Conservation (phyloP, 345 rosid genomes). For the Lenwebbia sp. region DNA sequence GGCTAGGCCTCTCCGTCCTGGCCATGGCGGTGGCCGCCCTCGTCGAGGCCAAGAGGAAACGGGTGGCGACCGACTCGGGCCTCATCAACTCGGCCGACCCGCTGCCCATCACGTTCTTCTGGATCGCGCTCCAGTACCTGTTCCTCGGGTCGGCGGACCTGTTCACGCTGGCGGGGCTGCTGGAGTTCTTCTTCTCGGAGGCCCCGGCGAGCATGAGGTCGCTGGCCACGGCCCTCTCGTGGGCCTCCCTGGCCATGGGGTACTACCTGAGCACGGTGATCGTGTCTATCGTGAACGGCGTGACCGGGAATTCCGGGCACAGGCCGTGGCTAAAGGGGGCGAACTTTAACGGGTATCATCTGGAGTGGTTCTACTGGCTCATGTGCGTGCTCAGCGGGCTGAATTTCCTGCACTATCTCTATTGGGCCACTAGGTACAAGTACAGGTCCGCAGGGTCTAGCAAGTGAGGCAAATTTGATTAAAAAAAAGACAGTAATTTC, state of each 20-base stretch:
- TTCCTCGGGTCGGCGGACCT: constrained; percentile 18
- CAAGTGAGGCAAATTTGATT: not conserved
- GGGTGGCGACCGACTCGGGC: not conserved
- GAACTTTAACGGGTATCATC: constrained; percentile 14
- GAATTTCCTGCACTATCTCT: constrained; percentile 11
- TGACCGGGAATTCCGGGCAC: constrained; percentile 5
- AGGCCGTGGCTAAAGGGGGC: constrained; percentile 17
- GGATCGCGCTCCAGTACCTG: constrained; percentile 18
- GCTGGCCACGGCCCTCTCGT: constrained; percentile 14
- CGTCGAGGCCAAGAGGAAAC: constrained; percentile 11
- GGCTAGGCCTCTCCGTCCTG: constrained; percentile 8
- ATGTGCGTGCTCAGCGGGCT: constrained; percentile 20
- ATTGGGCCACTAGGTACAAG: constrained; percentile 15
- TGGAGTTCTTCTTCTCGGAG: constrained; percentile 24
- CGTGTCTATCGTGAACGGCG: constrained; percentile 14
- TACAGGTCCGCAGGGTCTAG: constrained; percentile 1
- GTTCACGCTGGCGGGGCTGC: constrained; percentile 15
- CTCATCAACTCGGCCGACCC: not conserved
- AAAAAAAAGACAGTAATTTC: no score
- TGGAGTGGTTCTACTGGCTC: constrained; percentile 28
- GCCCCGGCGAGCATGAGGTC: constrained; percentile 21
- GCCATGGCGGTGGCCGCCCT: constrained; percentile 21
- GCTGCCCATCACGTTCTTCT: constrained; percentile 15
- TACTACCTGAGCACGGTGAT: constrained; percentile 20
- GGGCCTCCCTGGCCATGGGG: constrained; percentile 17